Evolutionary conservation across 2,329 filamentous ascomycete genomes (phyloP).

Genomic region (Alternaria conjuncta): DNA sequence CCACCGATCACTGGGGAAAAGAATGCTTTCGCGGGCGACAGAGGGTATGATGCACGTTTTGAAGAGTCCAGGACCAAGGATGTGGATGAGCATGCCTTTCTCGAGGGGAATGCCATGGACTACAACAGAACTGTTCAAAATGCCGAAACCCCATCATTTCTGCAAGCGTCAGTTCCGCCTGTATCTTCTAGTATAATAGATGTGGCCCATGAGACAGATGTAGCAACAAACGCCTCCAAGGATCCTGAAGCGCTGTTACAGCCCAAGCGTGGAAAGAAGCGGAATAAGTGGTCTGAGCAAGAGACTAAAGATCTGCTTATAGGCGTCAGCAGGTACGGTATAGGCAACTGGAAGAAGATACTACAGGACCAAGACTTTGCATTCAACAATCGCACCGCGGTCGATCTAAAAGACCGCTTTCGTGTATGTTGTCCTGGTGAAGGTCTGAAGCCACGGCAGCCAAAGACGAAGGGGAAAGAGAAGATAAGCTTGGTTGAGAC

Average conservation of each 20-base stretch:
- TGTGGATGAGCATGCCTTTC: constrained; percentile 11
- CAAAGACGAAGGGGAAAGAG: constrained; percentile 49
- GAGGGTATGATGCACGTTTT: constrained; percentile 16
- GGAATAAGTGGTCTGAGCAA: constrained; percentile 67
- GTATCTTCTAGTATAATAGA: background rate
- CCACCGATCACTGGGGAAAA: constrained; percentile 64
- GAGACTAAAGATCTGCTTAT: constrained; percentile 65
- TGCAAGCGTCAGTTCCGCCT: background rate
- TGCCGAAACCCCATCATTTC: background rate
- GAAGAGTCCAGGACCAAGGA: constrained; percentile 16
- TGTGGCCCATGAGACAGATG: background rate
- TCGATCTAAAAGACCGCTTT: constrained; percentile 69
- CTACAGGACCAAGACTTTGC: constrained; percentile 62
- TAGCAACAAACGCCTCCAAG: background rate
- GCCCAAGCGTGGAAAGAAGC: constrained; percentile 57
- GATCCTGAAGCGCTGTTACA: constrained; percentile 17
- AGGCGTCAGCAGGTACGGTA: constrained; percentile 66
- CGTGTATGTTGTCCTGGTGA: constrained; percentile 60
- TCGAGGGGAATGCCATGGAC: background rate
- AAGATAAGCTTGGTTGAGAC: background rate
- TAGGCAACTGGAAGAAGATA: constrained; percentile 70
- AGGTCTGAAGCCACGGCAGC: constrained; percentile 31
- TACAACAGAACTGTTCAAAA: background rate
- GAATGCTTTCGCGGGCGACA: constrained; percentile 25
- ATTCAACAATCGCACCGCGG: constrained; percentile 65